Evolutionary conservation across 164 flowering plant species (phyloP).

Genomic region (Saururus chinensis): DNA sequence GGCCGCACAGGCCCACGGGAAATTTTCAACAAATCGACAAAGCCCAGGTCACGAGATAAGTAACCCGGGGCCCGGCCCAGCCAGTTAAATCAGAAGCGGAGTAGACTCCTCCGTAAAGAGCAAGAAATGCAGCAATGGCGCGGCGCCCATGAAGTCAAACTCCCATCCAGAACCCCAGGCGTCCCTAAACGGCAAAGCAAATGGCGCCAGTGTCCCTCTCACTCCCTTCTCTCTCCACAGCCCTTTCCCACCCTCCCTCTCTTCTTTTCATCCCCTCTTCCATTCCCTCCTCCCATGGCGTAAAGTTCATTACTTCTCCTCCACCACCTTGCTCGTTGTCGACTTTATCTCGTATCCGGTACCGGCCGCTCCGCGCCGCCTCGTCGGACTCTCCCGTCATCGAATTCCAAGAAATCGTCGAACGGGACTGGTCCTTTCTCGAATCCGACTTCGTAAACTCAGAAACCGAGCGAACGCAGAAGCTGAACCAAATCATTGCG

Average conservation of each 20-base stretch:
- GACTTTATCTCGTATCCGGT: neutral
- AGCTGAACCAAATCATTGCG: slow-evolving; percentile 37
- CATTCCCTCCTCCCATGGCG: neutral
- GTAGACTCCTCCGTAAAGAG: too few species aligned
- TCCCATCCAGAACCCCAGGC: too few species aligned
- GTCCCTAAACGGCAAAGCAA: too few species aligned
- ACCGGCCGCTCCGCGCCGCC: neutral
- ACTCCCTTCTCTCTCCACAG: neutral
- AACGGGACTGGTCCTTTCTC: slow-evolving; percentile 91
- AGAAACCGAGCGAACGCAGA: slow-evolving; percentile 22
- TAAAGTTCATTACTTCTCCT: neutral
- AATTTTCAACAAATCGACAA: too few species aligned
- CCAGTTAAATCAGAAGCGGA: too few species aligned
- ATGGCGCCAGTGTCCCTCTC: neutral
- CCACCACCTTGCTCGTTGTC: neutral
- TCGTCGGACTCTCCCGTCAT: slow-evolving; percentile 8
- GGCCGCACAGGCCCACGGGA: too few species aligned
- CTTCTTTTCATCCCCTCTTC: neutral
- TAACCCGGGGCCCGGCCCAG: too few species aligned
- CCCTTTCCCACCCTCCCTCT: neutral
- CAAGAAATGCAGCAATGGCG: too few species aligned
- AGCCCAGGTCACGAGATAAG: too few species aligned
- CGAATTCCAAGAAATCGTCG: slow-evolving; percentile 48
- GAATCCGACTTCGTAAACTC: slow-evolving; percentile 34
- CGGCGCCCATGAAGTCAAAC: too few species aligned